Evolutionary conservation across 2,329 filamentous ascomycete genomes (phyloP).

Genomic region (Pyricularia grisea): DNA sequence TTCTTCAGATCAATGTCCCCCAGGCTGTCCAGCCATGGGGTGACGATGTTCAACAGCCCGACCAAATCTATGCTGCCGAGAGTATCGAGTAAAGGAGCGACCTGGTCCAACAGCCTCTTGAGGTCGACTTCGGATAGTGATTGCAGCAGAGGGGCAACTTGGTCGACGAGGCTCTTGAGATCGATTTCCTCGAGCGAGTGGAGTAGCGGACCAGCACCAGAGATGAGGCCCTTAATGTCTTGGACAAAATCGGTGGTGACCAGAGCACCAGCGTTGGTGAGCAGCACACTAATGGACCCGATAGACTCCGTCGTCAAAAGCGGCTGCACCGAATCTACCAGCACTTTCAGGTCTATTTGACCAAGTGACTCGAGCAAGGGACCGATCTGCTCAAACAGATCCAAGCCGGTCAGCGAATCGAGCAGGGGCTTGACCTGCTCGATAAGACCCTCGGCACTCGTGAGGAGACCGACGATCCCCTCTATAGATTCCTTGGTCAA

Average conservation of each 20-base stretch:
- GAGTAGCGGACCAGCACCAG: conserved; percentile 26
- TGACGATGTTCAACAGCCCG: too few relatives aligned
- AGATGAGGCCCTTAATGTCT: conserved; percentile 27
- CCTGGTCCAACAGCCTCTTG: too few relatives aligned
- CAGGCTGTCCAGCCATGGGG: too few relatives aligned
- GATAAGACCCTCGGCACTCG: conserved; percentile 20
- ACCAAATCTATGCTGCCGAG: too few relatives aligned
- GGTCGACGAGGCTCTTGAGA: background rate
- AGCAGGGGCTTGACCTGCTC: conserved; percentile 25
- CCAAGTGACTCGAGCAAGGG: conserved; percentile 21
- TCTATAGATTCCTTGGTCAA: conserved; percentile 18
- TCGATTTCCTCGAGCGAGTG: background rate
- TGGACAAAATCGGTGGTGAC: conserved; percentile 28
- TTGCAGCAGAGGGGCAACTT: background rate
- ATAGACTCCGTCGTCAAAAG: conserved; percentile 22
- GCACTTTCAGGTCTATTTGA: conserved; percentile 19
- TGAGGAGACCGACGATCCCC: conserved; percentile 21
- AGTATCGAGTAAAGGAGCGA: too few relatives aligned
- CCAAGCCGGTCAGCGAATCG: conserved; percentile 22
- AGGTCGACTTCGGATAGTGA: conserved; percentile 2
- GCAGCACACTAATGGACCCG: background rate
- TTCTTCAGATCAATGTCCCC: background rate
- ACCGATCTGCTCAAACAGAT: conserved; percentile 24
- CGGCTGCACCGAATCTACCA: conserved; percentile 24
- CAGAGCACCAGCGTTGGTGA: conserved; percentile 19